Base-by-base conservation (phyloP, 2,329 filamentous ascomycete species). In the Colletotrichum eleusines region DNA sequence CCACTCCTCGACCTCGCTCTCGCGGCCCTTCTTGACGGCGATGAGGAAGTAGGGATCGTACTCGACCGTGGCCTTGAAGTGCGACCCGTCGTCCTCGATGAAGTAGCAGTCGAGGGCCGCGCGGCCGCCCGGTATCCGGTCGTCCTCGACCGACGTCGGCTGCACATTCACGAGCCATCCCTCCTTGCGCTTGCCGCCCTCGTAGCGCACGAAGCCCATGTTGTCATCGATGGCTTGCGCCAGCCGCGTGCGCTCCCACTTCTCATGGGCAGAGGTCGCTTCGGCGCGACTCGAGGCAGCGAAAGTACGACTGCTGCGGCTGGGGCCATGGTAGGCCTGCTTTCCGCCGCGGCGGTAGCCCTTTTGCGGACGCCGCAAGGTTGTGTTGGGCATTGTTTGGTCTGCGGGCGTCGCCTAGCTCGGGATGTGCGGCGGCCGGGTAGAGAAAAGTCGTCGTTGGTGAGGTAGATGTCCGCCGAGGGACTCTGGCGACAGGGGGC, bases 101-200 rank as follows among this genome's bases (percentile, higher is more conserved):
- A 99, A 99, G 84, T 98, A 99, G 82, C 94, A 98, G 83, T 99
- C 96, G 67, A 99, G 90, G 11, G 94, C 96, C 1, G 96, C 92
- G 74, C 94, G 90, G 46, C 96, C 96, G 71, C 94, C 93, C 1
- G 92, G 91, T 55, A 93, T 88, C 75, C 94, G 93, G 20, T 95
- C 88, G 78, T 98, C 95, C 80, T 97, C 86, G 85, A 99, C 87
- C 16, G 90, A 90, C 0, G 96, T 98, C 48, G 94, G 91, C 79
- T 97, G 94, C 84, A 98, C 93, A 78, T 98, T 99, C 76, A 95
- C 94, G 5, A 99, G 89, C 96, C 96, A 99, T 74, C 97, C 95
- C 60, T 92, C 89, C 78, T 91, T 92, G 75, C 84, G 86, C 82
- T 92, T 94, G 78, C 92, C 96, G 40, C 93, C 91, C 74, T 99